Evolutionary conservation across 2,329 filamentous ascomycete species (phyloP).

Genomic region (Nothophoma quercina): DNA sequence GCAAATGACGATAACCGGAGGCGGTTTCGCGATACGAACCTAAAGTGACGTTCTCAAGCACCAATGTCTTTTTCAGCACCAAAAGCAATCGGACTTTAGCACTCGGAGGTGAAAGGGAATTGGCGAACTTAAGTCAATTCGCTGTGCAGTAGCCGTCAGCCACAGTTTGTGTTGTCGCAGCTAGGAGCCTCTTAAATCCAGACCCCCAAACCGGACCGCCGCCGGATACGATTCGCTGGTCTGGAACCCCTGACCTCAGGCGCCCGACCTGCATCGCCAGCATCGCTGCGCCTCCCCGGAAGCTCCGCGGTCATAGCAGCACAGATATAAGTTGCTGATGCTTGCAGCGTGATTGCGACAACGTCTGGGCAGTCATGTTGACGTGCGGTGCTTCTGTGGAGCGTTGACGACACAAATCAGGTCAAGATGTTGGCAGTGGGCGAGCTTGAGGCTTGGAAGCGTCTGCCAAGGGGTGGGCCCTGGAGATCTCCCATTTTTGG

Average conservation of each 20-base stretch:
- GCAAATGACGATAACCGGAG: conserved; percentile 11
- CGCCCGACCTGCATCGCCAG: not conserved
- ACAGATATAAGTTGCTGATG: not conserved
- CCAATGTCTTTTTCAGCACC: not conserved
- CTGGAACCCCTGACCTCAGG: conserved; percentile 7
- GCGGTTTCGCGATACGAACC: conserved; percentile 10
- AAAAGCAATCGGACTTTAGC: not conserved
- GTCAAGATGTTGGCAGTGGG: not conserved
- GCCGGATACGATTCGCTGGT: conserved; percentile 9
- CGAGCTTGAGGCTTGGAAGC: not conserved
- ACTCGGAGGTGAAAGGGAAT: not conserved
- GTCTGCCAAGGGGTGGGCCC: conserved; percentile 4
- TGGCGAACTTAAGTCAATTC: conserved; percentile 1
- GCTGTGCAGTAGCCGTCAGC: conserved; percentile 6
- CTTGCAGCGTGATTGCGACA: not conserved
- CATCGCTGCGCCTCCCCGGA: conserved; percentile 8
- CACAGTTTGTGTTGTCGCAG: conserved; percentile 12
- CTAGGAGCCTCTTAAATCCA: conserved; percentile 8
- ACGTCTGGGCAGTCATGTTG: not conserved
- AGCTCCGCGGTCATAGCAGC: not conserved
- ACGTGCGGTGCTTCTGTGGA: not conserved
- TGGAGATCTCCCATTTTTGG: conserved; percentile 13
- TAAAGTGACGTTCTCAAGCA: not conserved
- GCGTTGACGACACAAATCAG: not conserved
- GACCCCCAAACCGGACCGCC: conserved; percentile 1